phyloP scores from a whole-genome alignment of 75 land plant species.

The Cryptomeria japonica region DNA sequence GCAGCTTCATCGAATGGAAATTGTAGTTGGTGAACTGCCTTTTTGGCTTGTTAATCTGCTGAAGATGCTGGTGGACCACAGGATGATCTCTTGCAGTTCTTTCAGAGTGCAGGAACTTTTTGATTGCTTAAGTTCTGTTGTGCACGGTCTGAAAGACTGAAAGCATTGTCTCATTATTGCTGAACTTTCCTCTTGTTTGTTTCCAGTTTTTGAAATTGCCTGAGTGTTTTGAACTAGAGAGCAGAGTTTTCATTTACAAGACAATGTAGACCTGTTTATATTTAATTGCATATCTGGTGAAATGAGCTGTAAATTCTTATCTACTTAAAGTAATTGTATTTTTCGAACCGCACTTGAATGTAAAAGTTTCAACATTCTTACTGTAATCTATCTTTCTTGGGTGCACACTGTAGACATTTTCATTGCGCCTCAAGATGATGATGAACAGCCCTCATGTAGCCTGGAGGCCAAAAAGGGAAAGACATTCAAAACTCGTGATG shows the following conservation, averaged over 20 bases:
- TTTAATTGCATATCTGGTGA: not conserved
- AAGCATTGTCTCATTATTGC: not conserved
- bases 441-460: slow-evolving; percentile 30
- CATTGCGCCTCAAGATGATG: slow-evolving; percentile 38
- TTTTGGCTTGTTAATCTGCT: too few species aligned
- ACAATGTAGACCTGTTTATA: not conserved
- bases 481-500: slow-evolving; percentile 19
- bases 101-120: too few species aligned
- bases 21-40: too few species aligned
- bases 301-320: not conserved
- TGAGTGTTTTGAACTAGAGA: not conserved
- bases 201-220: not conserved
- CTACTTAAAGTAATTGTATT: not conserved
- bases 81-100: too few species aligned
- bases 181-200: not conserved
- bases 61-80: too few species aligned
- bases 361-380: not conserved
- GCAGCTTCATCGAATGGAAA: too few species aligned
- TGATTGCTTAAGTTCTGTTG: too few species aligned
- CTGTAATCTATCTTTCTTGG: not conserved
- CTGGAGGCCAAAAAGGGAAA: slow-evolving; percentile 8
- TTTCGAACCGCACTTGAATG: not conserved
- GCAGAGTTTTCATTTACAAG: not conserved
- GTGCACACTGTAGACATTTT: not conserved
- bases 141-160: too few species aligned